Percentiles rank a stretch among this genome's conserved stretches.
phyloP scores from a whole-genome alignment of 2,329 filamentous ascomycete species.

The Canariomyces notabilis region DNA sequence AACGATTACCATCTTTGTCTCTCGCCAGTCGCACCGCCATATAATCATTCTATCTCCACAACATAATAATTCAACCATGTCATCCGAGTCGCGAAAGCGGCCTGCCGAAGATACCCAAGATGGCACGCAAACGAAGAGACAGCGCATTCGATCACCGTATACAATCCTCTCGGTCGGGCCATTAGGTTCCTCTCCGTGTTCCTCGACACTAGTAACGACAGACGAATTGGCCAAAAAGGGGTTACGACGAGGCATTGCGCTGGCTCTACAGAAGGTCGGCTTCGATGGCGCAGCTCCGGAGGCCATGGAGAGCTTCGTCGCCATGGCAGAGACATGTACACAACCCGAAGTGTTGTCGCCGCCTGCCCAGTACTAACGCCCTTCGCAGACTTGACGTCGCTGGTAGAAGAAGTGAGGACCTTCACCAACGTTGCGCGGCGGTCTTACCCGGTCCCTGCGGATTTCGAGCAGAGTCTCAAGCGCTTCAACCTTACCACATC shows the following conservation, averaged over 20 bases:
- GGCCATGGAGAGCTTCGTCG: slow-evolving; percentile 54
- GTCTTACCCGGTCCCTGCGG: slow-evolving; percentile 48
- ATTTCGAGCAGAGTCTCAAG: slow-evolving; percentile 51
- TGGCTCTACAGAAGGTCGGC: slow-evolving; percentile 53
- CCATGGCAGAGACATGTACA: slow-evolving; percentile 54
- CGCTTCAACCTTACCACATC: slow-evolving; percentile 48
- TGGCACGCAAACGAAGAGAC: slow-evolving; percentile 30
- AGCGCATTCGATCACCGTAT: slow-evolving; percentile 19
- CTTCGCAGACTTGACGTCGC: slow-evolving; percentile 42
- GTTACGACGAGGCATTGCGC: slow-evolving; percentile 50
- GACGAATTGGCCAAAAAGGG: slow-evolving; percentile 29
- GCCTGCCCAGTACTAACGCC: slow-evolving; percentile 20
- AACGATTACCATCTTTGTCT: background rate
- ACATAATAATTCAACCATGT: slow-evolving; percentile 18
- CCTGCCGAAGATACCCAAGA: slow-evolving; percentile 29
- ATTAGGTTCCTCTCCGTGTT: slow-evolving; percentile 2
- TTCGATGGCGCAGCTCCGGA: slow-evolving; percentile 51
- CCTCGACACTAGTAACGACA: slow-evolving; percentile 10
- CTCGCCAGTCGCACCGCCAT: too few species aligned
- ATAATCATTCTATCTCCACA: too few species aligned
- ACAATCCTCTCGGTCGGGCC: slow-evolving; percentile 12
- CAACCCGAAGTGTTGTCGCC: slow-evolving; percentile 14
- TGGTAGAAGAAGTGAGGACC: slow-evolving; percentile 45
- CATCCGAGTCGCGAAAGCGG: slow-evolving; percentile 33
- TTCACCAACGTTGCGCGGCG: slow-evolving; percentile 47